phyloP scores from a whole-genome alignment of 768 basidiomycete genomes.

The Boletus edulis region DNA sequence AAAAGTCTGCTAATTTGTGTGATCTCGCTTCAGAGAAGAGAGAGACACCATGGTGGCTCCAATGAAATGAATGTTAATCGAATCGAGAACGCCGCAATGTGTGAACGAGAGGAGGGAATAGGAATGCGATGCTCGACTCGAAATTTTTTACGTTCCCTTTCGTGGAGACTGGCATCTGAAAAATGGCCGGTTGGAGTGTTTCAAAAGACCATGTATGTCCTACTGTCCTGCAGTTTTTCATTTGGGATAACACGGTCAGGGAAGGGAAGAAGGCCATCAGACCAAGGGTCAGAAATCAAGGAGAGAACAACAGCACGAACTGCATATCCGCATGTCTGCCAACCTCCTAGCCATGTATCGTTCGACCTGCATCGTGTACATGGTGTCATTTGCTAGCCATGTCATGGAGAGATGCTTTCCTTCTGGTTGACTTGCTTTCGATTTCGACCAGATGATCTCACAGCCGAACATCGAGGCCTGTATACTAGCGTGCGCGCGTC shows the following conservation, averaged over 20 bases:
- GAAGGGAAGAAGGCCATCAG: slow-evolving; percentile 18
- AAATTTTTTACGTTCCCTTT: slow-evolving; percentile 22
- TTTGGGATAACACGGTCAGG: slow-evolving; percentile 16
- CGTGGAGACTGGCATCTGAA: background rate
- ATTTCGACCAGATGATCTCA: background rate
- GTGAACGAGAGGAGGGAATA: background rate
- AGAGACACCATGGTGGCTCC: background rate
- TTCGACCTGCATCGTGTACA: background rate
- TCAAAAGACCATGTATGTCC: background rate
- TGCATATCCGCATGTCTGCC: background rate
- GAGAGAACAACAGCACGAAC: background rate
- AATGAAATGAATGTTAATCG: slow-evolving; percentile 3
- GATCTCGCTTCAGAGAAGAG: background rate
- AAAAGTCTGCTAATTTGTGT: background rate
- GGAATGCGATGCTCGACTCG: background rate
- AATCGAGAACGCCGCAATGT: slow-evolving; percentile 6
- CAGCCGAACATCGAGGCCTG: background rate
- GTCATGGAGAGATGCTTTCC: background rate
- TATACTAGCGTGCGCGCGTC: background rate
- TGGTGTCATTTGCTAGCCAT: background rate
- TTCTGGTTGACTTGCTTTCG: too few species aligned
- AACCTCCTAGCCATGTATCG: background rate
- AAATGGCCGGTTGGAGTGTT: background rate
- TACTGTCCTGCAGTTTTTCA: slow-evolving; percentile 13
- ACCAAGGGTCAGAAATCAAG: slow-evolving; percentile 2